phyloP scores from a whole-genome alignment of 768 basidiomycete genomes.

The Stropharia rugosoannulata region DNA sequence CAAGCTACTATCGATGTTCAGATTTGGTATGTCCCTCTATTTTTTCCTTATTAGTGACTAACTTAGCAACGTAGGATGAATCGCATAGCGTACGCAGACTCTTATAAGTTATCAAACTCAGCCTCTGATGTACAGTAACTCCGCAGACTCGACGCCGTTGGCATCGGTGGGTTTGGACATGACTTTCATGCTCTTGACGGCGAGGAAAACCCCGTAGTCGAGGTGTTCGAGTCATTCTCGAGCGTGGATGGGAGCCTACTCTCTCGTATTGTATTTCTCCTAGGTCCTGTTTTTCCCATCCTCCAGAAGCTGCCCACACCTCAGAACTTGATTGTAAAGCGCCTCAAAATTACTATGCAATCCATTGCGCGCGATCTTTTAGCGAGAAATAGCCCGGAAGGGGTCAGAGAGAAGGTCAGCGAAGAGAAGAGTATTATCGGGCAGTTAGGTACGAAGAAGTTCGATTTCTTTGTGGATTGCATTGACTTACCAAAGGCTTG shows the following conservation, averaged over 20 bases:
- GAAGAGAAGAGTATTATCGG: constrained; percentile 42
- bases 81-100: constrained; percentile 34
- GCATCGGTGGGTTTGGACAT: constrained; percentile 60
- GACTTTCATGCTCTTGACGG: constrained; percentile 55
- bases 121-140: not conserved
- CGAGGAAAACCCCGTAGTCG: constrained; percentile 37
- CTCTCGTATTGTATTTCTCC: constrained; percentile 31
- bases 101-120: not conserved
- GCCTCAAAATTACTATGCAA: constrained; percentile 32
- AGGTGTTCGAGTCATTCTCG: constrained; percentile 38
- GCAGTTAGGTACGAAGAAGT: constrained; percentile 25
- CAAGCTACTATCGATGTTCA: constrained; percentile 46
- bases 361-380: constrained; percentile 40
- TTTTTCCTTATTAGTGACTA: not conserved
- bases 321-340: constrained; percentile 26
- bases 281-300: constrained; percentile 34
- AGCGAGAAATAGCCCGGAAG: constrained; percentile 31
- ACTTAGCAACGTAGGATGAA: constrained; percentile 36
- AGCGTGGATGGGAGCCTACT: constrained; percentile 23
- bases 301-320: constrained; percentile 35
- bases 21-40: constrained; percentile 31
- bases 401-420: constrained; percentile 21
- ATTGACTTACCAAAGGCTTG: not conserved
- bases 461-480: not conserved
- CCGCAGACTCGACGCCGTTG: constrained; percentile 53